Evolutionary conservation across 2,329 filamentous ascomycete species (phyloP), one percentile per base, ranked within the genome.

Genomic region (Penicillium hordei): DNA sequence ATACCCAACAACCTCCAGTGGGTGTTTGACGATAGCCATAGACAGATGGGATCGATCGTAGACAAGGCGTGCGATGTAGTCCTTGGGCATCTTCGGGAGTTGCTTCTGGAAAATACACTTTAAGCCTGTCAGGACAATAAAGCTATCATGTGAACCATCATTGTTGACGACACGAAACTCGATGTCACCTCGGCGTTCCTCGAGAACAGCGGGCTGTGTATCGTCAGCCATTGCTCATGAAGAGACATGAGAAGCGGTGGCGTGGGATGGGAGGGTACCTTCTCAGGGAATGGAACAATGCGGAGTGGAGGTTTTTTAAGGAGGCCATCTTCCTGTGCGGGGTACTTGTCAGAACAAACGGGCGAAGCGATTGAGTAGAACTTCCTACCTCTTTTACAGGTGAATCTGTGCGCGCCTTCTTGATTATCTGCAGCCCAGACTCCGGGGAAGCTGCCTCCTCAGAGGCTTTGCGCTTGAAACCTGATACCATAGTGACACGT

Each of bases 31-130:
- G 70, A 99, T 97, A 23, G 94, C 94, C 67, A 99, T 96, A 39
- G 91, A 96, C 60, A 97, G 75, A 79, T 99, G 94, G 6, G 93
- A 96, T 52, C 94, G 88, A 76, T 99, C 94, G 78, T 99, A 99
- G 58, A 99, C 94, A 8, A 99, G 86, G 39, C 94, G 90, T 4
- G 94, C 94, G 67, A 99, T 97, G 74, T 99, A 99, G 72, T 97
- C 94, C 76, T 97, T 97, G 15, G 94, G 94, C 94, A 99, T 99
- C 76, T 97, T 97, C 0, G 94, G 94, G 6, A 99, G 82, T 72
- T 99, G 94, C 68, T 97, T 97, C 74, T 99, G 94, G 70, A 99
- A 97, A 64, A 99, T 95, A 72, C 93, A 96, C 74, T 97, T 99
- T 55, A 99, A 81, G 15, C 94, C 94, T 0, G 93, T 97, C 58